Evolutionary conservation across 116 monocot species (phyloP), one percentile per base, ranked within the genome.

Genomic region (Zostera marina): DNA sequence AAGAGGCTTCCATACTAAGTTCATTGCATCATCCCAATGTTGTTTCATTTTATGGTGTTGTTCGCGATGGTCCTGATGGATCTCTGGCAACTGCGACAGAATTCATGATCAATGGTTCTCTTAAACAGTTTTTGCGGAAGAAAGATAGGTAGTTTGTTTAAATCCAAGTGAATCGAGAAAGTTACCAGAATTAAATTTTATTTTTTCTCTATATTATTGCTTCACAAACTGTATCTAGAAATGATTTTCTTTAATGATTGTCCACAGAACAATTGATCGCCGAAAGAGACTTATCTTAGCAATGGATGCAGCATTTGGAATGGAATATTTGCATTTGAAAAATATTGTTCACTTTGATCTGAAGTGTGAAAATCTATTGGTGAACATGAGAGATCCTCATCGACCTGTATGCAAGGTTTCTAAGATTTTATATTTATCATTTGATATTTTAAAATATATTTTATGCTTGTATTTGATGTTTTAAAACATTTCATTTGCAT

Each of bases 291-390:
- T 89, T 42, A 89, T 89, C 44, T 68, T 96, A 70, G 89, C 94
- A 14, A 89, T 96, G 96, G 90, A 96, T 78, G 76, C 75, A 54
- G 82, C 96, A 66, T 96, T 82, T 68, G 96, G 96, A 7, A 96
- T 96, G 96, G 96, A 96, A 69, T 96, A 96, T 66, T 61, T 96
- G 68, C 96, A 96, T 66, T 81, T 71, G 55, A 96, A 85, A 65
- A 89, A 89, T 60, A 96, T 96, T 61, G 96, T 96, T 17, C 96
- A 96, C 73, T 96, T 96, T 78, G 96, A 96, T 67, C 69, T 96
- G 11, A 96, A 96, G 63, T 96, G 96, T 73, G 96, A 96, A 59
- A 96, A 96, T 72, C 68, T 96, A 49, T 69, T 96, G 44, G 96
- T 96, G 40, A 96, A 96, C 63, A 96, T 96, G 96, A 52, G 85